phyloP scores from a whole-genome alignment of 179 eudicot species.

The Silene noctiflora region DNA sequence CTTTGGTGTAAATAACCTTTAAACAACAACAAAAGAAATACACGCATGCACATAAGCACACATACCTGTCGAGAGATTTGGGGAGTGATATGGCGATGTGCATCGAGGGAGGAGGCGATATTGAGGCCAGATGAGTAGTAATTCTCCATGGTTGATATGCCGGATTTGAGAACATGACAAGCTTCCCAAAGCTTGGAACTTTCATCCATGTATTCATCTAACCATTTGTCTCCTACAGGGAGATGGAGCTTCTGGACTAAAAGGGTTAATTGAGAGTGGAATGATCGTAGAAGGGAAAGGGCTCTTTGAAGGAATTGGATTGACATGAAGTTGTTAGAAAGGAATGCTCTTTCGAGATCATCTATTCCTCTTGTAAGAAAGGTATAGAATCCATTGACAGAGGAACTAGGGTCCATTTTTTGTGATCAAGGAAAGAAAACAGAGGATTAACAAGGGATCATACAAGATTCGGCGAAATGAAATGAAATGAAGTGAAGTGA shows the following conservation, averaged over 20 bases:
- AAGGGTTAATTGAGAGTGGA: conserved; percentile 66
- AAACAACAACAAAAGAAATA: no score
- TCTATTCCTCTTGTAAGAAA: conserved; percentile 78
- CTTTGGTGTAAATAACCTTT: no score
- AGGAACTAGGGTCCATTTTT: conserved; percentile 66
- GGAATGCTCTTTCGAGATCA: conserved; percentile 67
- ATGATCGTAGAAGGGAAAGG: conserved; percentile 74
- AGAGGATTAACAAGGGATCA: conserved; percentile 15
- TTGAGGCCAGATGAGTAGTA: conserved; percentile 61
- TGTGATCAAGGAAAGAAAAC: not conserved
- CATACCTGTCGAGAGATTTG: conserved; percentile 67
- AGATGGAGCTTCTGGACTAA: conserved; percentile 88
- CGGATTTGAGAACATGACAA: conserved; percentile 66
- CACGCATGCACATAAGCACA: not conserved
- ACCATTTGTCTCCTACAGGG: conserved; percentile 91
- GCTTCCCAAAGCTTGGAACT: conserved; percentile 89
- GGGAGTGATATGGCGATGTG: conserved; percentile 44
- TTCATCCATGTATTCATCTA: conserved; percentile 93
- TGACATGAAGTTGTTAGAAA: conserved; percentile 83
- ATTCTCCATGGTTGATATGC: conserved; percentile 66
- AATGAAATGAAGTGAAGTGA: not conserved
- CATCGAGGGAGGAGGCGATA: conserved; percentile 59
- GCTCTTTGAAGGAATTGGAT: conserved; percentile 79
- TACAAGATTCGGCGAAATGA: conserved; percentile 1
- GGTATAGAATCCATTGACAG: conserved; percentile 88